Base-by-base conservation (phyloP, 2,329 filamentous ascomycete genomes). In the Xylaria sp. region DNA sequence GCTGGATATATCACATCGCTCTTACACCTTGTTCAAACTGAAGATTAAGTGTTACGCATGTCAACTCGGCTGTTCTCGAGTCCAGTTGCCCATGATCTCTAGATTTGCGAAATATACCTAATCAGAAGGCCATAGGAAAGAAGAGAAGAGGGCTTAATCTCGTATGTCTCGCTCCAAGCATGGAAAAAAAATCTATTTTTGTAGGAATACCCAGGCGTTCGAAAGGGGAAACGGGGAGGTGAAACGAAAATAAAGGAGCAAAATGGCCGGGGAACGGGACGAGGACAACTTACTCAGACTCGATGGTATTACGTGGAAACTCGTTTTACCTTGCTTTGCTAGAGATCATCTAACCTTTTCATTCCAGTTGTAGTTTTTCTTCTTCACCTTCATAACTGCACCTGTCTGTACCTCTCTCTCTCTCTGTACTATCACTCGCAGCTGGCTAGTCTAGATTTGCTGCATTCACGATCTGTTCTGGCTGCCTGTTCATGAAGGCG, bases 191-290 rank as follows among this genome's bases (percentile, higher is more conserved):
- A 56, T 15, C 56, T 64, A 33, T 33, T 67, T 63, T 49, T 66
- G 51, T 66, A 61, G 49, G 57, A 72, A 74, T 74, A 74, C 72
- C 72, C 71, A 72, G 73, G 73, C 73, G 73, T 75, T 74, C 58
- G 62, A 54, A 59, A 49, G 51, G 65, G 44, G 44, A 49, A 59
- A 64, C 48, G 44, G 5, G 59, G 53, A 56, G 54, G 60, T 42
- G 51, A 46, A 62, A 57, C 42, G 38, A 53, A 62, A 65, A 63
- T 40, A 66, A 38, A 56, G 44, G 68, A 38, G 40, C 31, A 51
- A 66, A 59, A 59, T 38, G 42, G 54, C 36, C 20, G 7, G 40
- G 64, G 44, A 56, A 20, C 10, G 48, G 28, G 48, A 57, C 42
- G 4, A 31, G 46, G 23, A 36, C 23, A 23, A 23, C 15, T 33